Conservation (phyloP, 305 asterid species). For the Withania somnifera region DNA sequence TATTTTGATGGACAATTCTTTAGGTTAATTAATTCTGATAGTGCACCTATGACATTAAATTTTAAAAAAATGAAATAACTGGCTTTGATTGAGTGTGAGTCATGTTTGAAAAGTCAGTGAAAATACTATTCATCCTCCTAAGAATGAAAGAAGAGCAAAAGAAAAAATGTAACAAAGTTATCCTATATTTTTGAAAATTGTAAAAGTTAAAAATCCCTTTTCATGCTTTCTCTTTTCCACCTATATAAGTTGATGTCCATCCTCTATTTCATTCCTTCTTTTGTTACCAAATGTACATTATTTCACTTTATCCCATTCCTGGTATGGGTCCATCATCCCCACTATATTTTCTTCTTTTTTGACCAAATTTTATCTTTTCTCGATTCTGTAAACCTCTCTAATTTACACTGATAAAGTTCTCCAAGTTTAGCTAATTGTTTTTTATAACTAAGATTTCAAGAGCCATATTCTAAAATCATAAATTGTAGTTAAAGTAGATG, state of each 20-base stretch:
- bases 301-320: background rate
- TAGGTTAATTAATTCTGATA: too few species aligned
- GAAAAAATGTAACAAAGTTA: background rate
- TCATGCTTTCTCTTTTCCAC: background rate
- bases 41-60: too few species aligned
- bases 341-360: background rate
- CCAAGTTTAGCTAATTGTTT: background rate
- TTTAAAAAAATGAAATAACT: too few species aligned
- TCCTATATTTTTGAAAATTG: background rate
- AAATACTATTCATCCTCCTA: too few species aligned
- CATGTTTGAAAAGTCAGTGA: too few species aligned
- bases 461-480: background rate
- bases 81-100: too few species aligned
- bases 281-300: background rate
- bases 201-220: background rate
- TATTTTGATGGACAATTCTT: too few species aligned
- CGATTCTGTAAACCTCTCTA: background rate
- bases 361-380: conserved; percentile 7
- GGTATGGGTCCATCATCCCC: background rate
- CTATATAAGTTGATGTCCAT: background rate
- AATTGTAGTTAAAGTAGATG: background rate
- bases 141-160: too few species aligned
- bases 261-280: background rate
- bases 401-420: background rate
- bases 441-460: background rate